Evolutionary conservation across 805 yeast genomes (phyloP), one percentile per base, ranked within the genome.

Genomic region (Cyberlindnera veronae): DNA sequence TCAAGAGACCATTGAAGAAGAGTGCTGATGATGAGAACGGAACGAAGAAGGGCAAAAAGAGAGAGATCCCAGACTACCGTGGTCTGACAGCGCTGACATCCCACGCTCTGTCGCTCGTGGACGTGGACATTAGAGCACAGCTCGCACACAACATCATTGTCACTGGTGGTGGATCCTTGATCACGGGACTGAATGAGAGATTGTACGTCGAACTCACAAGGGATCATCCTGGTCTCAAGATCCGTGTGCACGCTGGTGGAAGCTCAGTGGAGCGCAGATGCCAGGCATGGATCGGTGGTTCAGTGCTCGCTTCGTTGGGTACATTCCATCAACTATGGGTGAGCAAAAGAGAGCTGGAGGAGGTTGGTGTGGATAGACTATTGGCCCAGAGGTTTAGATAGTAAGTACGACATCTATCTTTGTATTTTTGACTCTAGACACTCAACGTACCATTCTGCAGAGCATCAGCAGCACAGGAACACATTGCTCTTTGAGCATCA

Each of bases 261-360:
- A 81, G 79, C 54, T 61, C 81, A 5, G 71, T 72, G 41, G 96
- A 90, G 63, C 75, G 96, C 57, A 76, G 78, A 49, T 83, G 76
- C 57, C 84, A 88, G 45, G 71, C 91, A 7, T 90, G 96, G 96
- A 75, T 90, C 36, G 97, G 97, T 32, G 96, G 96, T 7, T 81
- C 91, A 49, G 89, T 90, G 28, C 67, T 90, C 41, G 79, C 95
- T 6, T 81, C 93, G 38, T 71, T 90, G 52, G 97, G 97, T 24
- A 86, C 96, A 3, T 90, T 90, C 71, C 97, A 90, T 61, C 97
- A 90, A 62, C 67, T 85, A 65, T 90, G 96, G 96, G 95, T 90
- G 2, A 84, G 90, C 30, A 81, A 79, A 55, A 77, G 76, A 49
- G 97, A 90, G 62, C 85, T 82, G 53, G 88, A 86, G 46, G 96